phyloP scores from a whole-genome alignment of 768 basidiomycete species.

The Pisolithus orientalis region DNA sequence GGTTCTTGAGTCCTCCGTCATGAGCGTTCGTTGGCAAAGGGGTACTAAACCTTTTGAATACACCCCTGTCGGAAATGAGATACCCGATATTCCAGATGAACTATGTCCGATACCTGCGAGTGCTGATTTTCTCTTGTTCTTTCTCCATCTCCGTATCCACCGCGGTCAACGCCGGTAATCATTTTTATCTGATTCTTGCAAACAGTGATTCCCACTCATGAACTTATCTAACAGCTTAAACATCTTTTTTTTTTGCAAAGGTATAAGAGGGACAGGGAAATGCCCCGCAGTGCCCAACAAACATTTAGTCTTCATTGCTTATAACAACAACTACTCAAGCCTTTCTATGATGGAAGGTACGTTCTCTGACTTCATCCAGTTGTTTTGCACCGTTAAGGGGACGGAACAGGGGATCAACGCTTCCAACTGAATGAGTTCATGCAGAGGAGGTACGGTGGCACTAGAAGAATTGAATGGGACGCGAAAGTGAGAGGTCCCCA shows the following conservation, averaged over 20 bases:
- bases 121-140: background rate
- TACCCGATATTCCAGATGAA: background rate
- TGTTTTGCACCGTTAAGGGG: background rate
- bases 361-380: background rate
- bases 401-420: background rate
- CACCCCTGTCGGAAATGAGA: background rate
- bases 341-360: background rate
- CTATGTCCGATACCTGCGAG: background rate
- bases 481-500: background rate
- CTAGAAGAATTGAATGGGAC: background rate
- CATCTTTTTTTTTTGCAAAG: background rate
- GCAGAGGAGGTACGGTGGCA: background rate
- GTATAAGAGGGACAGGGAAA: background rate
- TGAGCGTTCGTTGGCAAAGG: background rate
- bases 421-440: background rate
- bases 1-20: background rate
- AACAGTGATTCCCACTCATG: background rate
- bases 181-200: background rate
- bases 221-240: background rate
- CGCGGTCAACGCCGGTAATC: background rate
- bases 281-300: background rate
- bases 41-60: background rate
- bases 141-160: background rate
- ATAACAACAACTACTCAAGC: background rate
- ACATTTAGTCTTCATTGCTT: background rate